phyloP scores from a whole-genome alignment of 75 land plant species.

The Cunninghamia lanceolata region DNA sequence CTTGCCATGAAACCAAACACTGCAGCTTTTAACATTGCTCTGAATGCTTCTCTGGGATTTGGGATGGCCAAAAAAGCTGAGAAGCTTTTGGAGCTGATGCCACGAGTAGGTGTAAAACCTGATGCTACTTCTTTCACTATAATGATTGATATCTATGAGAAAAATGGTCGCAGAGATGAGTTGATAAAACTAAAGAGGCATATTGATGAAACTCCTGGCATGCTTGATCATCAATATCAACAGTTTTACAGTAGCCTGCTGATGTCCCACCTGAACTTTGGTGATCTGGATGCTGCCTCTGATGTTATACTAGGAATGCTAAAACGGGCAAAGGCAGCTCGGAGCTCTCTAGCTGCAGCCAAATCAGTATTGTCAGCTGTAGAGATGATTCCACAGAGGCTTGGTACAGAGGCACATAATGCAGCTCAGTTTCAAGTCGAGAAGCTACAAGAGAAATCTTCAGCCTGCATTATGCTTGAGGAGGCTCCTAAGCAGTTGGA shows the following conservation, averaged over 20 bases:
- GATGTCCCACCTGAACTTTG: slow-evolving; percentile 51
- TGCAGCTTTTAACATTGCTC: slow-evolving; percentile 37
- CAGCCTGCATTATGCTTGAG: slow-evolving; percentile 9
- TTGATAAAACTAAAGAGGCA: slow-evolving; percentile 49
- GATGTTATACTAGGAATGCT: slow-evolving; percentile 57
- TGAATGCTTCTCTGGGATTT: slow-evolving; percentile 52
- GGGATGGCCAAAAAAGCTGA: slow-evolving; percentile 72
- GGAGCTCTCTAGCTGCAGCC: slow-evolving; percentile 40
- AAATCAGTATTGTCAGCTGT: slow-evolving; percentile 18
- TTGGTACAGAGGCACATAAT: background rate
- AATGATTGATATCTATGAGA: slow-evolving; percentile 75
- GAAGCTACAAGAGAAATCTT: background rate
- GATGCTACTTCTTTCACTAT: slow-evolving; percentile 32
- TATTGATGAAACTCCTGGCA: slow-evolving; percentile 39
- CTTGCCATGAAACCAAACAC: slow-evolving; percentile 68
- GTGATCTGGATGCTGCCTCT: slow-evolving; percentile 48
- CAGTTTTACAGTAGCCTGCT: slow-evolving; percentile 57
- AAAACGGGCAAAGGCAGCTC: slow-evolving; percentile 43
- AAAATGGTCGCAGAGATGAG: slow-evolving; percentile 62
- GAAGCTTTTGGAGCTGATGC: slow-evolving; percentile 59
- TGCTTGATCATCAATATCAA: slow-evolving; percentile 36
- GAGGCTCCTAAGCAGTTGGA: slow-evolving; percentile 13
- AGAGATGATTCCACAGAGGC: background rate
- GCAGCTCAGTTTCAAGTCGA: background rate
- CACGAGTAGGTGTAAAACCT: slow-evolving; percentile 47